Evolutionary conservation across 345 rosid species (phyloP).

Genomic region (Gossypium stocksii): DNA sequence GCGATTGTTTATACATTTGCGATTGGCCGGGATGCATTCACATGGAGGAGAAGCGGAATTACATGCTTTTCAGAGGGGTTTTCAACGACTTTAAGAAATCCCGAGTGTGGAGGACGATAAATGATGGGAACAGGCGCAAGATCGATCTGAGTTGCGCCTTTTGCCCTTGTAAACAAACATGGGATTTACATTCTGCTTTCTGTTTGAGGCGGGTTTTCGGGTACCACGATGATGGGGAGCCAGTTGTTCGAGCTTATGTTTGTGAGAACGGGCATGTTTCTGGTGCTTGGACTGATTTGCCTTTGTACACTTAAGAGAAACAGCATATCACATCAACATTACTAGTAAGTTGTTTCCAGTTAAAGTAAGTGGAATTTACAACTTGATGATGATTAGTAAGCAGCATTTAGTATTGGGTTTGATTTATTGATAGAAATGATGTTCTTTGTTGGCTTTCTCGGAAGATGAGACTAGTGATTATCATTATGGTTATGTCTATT

Average conservation of each 20-base stretch:
- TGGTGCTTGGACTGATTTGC: conserved; percentile 88
- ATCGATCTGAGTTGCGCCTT: conserved; percentile 69
- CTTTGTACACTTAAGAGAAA: conserved; percentile 46
- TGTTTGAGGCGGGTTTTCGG: conserved; percentile 74
- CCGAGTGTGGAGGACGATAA: conserved; percentile 82
- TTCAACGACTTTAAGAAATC: conserved; percentile 84
- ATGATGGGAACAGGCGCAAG: conserved; percentile 61
- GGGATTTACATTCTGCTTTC: conserved; percentile 91
- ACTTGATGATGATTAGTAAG: background rate
- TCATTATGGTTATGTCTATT: background rate
- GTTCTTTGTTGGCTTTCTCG: background rate
- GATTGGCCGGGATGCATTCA: conserved; percentile 95
- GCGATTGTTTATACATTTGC: conserved; percentile 74
- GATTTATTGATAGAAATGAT: background rate
- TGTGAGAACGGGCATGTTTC: conserved; percentile 97
- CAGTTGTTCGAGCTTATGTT: conserved; percentile 89
- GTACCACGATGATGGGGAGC: conserved; percentile 93
- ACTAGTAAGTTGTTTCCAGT: background rate
- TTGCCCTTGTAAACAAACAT: conserved; percentile 66
- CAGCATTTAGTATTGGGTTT: background rate
- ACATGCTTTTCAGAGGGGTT: conserved; percentile 86
- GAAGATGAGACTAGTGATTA: background rate
- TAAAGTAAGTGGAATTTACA: background rate
- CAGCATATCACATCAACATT: background rate
- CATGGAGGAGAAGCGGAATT: conserved; percentile 70